Conservation (phyloP, 1,284 basidiomycete genomes). For the Phellopilus nigrolimitatus region DNA sequence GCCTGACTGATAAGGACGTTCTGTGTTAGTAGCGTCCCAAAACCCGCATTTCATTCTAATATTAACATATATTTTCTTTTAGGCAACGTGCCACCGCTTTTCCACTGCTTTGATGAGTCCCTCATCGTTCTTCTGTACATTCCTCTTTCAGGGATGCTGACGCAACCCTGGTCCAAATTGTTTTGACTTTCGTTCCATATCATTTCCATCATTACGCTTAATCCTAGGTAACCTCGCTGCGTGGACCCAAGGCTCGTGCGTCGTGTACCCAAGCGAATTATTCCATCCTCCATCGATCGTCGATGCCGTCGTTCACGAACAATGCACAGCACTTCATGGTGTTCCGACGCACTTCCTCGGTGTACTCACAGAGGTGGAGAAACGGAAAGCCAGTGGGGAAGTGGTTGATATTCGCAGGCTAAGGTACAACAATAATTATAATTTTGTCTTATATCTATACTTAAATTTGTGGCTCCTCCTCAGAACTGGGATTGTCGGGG, state of each 20-base stretch:
- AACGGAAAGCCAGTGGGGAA: conserved; percentile 42
- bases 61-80: not conserved
- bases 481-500: conserved; percentile 78
- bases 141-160: not conserved
- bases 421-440: conserved; percentile 48
- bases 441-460: not conserved
- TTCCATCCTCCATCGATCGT: conserved; percentile 64
- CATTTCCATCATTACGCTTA: conserved; percentile 45
- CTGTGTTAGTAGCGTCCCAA: conserved; percentile 59
- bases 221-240: conserved; percentile 79
- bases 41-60: not conserved
- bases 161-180: conserved; percentile 3
- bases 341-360: conserved; percentile 84
- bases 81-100: conserved; percentile 78
- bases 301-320: conserved; percentile 59
- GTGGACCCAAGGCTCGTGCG: conserved; percentile 68
- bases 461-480: not conserved
- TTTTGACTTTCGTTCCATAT: conserved; percentile 13
- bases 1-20: conserved; percentile 55
- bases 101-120: conserved; percentile 85
- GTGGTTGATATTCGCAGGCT: conserved; percentile 44
- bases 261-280: conserved; percentile 70
- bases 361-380: conserved; percentile 61
- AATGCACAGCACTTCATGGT: conserved; percentile 76
- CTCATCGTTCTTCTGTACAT: not conserved